These are phyloP conservation scores for Hansenula lynferdii DNA, from an alignment of 1,139 yeast genomes.

Conservation along the genomic window DNA sequence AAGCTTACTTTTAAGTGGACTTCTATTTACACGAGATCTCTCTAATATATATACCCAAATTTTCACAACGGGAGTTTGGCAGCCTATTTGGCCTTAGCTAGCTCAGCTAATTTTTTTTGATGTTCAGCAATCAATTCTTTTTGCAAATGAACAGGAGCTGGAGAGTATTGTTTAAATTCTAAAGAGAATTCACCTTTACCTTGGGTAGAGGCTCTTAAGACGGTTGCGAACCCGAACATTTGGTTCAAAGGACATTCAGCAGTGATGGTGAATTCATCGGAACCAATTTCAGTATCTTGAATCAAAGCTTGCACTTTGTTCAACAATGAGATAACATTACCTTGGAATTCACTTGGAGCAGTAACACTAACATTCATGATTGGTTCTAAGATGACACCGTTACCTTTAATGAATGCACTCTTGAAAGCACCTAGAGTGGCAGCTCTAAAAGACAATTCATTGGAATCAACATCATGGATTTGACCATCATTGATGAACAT, in stretches of 20 bases:
- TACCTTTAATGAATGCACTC: constrained; percentile 80
- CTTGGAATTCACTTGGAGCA: constrained; percentile 97
- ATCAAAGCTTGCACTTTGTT: constrained; percentile 93
- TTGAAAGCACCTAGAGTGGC: constrained; percentile 92
- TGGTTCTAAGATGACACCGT: constrained; percentile 91
- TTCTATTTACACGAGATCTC: no score
- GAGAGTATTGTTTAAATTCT: constrained; percentile 91
- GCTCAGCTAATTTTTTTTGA: constrained; percentile 38
- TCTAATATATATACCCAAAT: background rate
- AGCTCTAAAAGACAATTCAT: constrained; percentile 90
- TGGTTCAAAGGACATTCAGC: constrained; percentile 95
- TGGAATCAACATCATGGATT: constrained; percentile 95
- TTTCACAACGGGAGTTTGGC: background rate
- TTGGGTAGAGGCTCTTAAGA: constrained; percentile 94
- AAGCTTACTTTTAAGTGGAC: no score
- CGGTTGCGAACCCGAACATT: constrained; percentile 95
- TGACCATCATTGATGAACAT: constrained; percentile 98
- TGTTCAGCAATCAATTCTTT: constrained; percentile 84
- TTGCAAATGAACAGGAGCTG: constrained; percentile 88
- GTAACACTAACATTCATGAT: constrained; percentile 91
- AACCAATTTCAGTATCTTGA: constrained; percentile 88
- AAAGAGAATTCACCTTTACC: constrained; percentile 98
- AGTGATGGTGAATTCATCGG: constrained; percentile 88
- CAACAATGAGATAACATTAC: constrained; percentile 82
- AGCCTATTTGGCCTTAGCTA: background rate